A percentile compares a stretch with the other conserved stretches of the same genome.
These are phyloP conservation scores for Dichomitus squalens DNA, from an alignment of 1,284 basidiomycete species.

Conservation along the genomic window DNA sequence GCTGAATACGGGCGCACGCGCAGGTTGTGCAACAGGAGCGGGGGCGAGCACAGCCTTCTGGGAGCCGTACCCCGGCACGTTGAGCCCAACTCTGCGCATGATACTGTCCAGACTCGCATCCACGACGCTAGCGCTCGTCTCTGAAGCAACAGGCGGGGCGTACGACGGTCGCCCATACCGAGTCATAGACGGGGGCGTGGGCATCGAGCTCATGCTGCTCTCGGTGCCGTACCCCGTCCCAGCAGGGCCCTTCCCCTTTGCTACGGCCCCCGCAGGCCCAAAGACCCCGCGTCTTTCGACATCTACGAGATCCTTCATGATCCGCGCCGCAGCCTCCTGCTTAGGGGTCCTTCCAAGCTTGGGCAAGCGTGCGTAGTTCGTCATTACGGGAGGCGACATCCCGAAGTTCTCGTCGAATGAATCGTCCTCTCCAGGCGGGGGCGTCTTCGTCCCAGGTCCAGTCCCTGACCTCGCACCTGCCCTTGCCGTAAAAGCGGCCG, in stretches of 20 bases:
- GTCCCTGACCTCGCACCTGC: not conserved
- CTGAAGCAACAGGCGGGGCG: conserved; percentile 32
- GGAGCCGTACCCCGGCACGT: conserved; percentile 20
- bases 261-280: conserved; percentile 15
- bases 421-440: conserved; percentile 38
- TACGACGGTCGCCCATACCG: conserved; percentile 49
- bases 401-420: conserved; percentile 64
- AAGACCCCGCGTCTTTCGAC: conserved; percentile 27
- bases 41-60: not conserved
- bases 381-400: conserved; percentile 86
- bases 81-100: conserved; percentile 53
- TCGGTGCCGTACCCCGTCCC: conserved; percentile 35
- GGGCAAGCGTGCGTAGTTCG: conserved; percentile 73
- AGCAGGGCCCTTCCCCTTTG: conserved; percentile 9
- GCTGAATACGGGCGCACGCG: conserved; percentile 10
- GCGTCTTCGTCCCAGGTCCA: conserved; percentile 26
- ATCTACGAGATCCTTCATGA: conserved; percentile 59
- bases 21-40: not conserved
- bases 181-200: conserved; percentile 68
- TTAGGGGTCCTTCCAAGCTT: conserved; percentile 62
- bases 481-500: conserved; percentile 16
- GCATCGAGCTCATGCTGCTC: conserved; percentile 66
- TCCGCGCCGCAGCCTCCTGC: conserved; percentile 68
- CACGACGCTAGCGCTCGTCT: conserved; percentile 41
- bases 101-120: conserved; percentile 48